These are phyloP conservation scores for Psidium guajava DNA, from an alignment of 345 rosid species.

Conservation along the genomic window DNA sequence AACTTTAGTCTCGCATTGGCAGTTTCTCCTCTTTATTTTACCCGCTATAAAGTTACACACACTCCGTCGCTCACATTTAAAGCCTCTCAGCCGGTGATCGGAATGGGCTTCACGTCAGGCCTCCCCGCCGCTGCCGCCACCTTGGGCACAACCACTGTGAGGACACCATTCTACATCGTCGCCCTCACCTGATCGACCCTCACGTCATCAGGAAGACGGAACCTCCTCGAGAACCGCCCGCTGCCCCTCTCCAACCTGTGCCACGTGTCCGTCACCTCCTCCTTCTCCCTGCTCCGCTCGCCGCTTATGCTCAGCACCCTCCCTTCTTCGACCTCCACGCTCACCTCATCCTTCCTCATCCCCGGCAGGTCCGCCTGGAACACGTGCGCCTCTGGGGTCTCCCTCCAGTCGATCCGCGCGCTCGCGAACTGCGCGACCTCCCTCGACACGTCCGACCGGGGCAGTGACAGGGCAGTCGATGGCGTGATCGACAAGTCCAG, in stretches of 20 bases:
- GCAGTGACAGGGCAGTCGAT: background rate
- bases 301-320: conserved; percentile 22
- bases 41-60: background rate
- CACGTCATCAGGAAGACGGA: conserved; percentile 25
- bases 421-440: background rate
- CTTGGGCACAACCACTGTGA: conserved; percentile 24
- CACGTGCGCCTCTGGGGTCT: conserved; percentile 26
- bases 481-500: background rate
- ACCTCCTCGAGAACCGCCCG: conserved; percentile 29
- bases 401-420: conserved; percentile 25
- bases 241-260: conserved; percentile 20
- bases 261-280: conserved; percentile 26
- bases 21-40: background rate
- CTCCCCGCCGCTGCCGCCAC: background rate
- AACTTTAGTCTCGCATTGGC: background rate
- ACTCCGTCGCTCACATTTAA: background rate
- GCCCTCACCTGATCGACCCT: conserved; percentile 24
- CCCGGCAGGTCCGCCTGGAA: conserved; percentile 30
- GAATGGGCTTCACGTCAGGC: conserved; percentile 18
- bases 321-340: conserved; percentile 21
- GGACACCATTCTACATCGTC: conserved; percentile 26
- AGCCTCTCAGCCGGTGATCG: conserved; percentile 6
- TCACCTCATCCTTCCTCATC: conserved; percentile 28
- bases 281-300: conserved; percentile 17
- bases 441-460: background rate